A percentile compares a stretch with the other conserved stretches of the same genome.
These are phyloP conservation scores for Exophiala lecanii-corni DNA, from an alignment of 2,329 filamentous ascomycete species.

Conservation along the genomic window DNA sequence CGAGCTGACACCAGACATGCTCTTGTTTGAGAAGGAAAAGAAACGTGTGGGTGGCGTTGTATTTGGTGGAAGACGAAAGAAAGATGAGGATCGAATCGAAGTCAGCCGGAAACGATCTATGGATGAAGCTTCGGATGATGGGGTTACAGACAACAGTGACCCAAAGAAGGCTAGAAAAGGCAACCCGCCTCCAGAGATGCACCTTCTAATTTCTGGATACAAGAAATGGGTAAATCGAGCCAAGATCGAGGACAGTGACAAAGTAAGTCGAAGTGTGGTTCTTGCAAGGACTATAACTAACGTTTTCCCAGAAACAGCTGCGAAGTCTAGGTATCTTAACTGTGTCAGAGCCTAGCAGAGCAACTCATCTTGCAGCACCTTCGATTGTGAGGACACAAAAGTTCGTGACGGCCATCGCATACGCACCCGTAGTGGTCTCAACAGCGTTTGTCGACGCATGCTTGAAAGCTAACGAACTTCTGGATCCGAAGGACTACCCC, in stretches of 20 bases:
- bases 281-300: conserved; percentile 18
- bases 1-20: conserved; percentile 75
- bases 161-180: conserved; percentile 51
- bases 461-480: conserved; percentile 62
- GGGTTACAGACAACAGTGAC: conserved; percentile 38
- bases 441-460: conserved; percentile 74
- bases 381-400: conserved; percentile 85
- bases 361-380: conserved; percentile 83
- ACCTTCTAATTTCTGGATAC: conserved; percentile 79
- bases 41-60: conserved; percentile 69
- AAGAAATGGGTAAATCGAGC: conserved; percentile 71
- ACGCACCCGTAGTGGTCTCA: conserved; percentile 71
- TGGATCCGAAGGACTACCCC: conserved; percentile 60
- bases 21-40: conserved; percentile 86
- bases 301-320: conserved; percentile 63
- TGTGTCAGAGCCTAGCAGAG: conserved; percentile 68
- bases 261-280: conserved; percentile 52
- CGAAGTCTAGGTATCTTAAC: conserved; percentile 78
- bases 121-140: conserved; percentile 32
- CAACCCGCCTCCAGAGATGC: conserved; percentile 61
- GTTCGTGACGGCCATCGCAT: conserved; percentile 82
- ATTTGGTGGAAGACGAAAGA: conserved; percentile 52
- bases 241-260: conserved; percentile 72
- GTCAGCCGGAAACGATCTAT: conserved; percentile 41
- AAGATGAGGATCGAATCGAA: conserved; percentile 35